Base-by-base conservation (phyloP, 371 early-diverging fungal species). In the Circinella minor region DNA sequence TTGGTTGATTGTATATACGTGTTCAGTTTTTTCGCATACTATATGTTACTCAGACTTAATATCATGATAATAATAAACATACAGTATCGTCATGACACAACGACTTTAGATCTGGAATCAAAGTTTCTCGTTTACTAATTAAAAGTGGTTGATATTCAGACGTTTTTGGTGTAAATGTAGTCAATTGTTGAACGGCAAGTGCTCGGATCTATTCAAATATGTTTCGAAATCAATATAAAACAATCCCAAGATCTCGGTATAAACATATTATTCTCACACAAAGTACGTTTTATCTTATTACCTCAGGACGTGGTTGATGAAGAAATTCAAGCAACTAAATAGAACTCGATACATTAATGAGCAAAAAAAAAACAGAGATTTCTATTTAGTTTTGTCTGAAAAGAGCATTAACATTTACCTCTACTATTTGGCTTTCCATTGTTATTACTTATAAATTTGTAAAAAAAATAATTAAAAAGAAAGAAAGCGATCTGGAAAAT, bases 101-200 rank as follows among this genome's bases (percentile, higher is more conserved):
- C 7, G 80, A 82, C 71, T 94, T 91, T 63, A 97, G 74, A 63
- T 90, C 91, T 51, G 84, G 85, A 62, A 92, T 85, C 10, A 93
- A 77, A 10, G 80, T 75, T 57, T 84, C 77, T 13, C 84, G 86
- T 55, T 92, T 87, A 65, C 77, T 73, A 48, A 90, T 76, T 70
- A 96, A 86, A 36, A 90, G 74, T 11, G 80, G 75, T 59, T 90
- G 87, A 70, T 85, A 85, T 63, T 92, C 88, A 1, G 91, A 85
- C 1, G 84, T 71, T 9, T 84, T 86, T 36, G 86, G 77, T 0
- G 95, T 91, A 62, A 95, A 90, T 38, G 91, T 88, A 20, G 91
- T 86, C 55, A 95, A 76, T 83, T 95, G 92, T 62, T 92, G 86
- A 65, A 89, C 83, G 10, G 97, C 98, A 67, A 94, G 84, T 60